These are phyloP conservation scores for Colletotrichum costaricense DNA, from an alignment of 2,329 filamentous ascomycete species.

Conservation along the genomic window DNA sequence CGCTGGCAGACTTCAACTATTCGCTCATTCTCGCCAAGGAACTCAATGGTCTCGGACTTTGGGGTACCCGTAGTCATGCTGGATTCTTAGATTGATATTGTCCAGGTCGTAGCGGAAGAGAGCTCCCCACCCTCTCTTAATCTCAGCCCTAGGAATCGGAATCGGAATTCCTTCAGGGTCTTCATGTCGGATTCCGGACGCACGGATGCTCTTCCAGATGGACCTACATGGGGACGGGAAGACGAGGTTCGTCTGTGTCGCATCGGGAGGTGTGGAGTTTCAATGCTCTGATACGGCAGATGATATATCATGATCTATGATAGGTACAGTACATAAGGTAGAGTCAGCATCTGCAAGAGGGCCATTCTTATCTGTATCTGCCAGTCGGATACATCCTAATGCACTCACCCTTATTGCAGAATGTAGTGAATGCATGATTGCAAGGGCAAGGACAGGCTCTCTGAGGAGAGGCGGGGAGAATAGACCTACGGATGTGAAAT, in stretches of 20 bases:
- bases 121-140: neutral
- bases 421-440: no score
- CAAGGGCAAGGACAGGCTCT: neutral
- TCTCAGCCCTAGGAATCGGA: neutral
- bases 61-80: neutral
- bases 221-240: no score
- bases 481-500: neutral
- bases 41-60: neutral
- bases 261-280: neutral
- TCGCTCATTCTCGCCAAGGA: neutral
- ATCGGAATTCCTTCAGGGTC: neutral
- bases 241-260: neutral
- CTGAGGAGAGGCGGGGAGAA: neutral
- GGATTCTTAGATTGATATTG: neutral
- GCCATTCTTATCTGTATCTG: no score
- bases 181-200: neutral
- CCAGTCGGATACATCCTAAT: no score
- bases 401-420: no score
- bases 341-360: neutral
- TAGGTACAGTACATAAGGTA: no score
- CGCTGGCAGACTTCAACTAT: neutral
- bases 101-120: no score
- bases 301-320: neutral
- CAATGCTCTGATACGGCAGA: neutral
- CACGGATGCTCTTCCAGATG: neutral